These are phyloP conservation scores for Boletus sp. DNA, from an alignment of 768 basidiomycete species.

Conservation along the genomic window DNA sequence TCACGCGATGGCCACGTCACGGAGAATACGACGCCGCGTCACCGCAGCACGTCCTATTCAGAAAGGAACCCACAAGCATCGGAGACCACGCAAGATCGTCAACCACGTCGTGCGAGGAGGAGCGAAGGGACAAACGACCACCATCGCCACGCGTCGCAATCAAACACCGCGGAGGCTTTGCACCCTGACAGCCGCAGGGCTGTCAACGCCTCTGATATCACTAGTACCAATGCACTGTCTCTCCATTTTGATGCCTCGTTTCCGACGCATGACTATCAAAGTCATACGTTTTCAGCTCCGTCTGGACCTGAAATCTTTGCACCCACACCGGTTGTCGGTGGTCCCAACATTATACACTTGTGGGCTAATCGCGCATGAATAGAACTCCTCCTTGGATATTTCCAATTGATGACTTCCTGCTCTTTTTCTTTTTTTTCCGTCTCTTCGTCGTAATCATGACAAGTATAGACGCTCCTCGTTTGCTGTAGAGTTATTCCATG, in stretches of 20 bases:
- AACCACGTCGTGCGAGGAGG: conserved; percentile 24
- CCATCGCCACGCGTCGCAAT: conserved; percentile 23
- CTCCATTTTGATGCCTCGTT: conserved; percentile 37
- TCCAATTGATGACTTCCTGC: background rate
- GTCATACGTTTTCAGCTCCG: conserved; percentile 18
- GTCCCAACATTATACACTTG: conserved; percentile 34
- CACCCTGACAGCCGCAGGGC: conserved; percentile 13
- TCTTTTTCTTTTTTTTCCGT: background rate
- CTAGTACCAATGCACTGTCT: conserved; percentile 33
- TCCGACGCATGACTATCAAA: conserved; percentile 24
- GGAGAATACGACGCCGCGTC: conserved; percentile 13
- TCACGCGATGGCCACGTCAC: conserved; percentile 6
- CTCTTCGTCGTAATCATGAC: background rate
- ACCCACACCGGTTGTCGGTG: conserved; percentile 35
- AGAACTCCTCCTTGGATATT: conserved; percentile 1
- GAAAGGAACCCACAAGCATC: conserved; percentile 13
- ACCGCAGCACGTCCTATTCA: conserved; percentile 19
- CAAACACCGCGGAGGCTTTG: conserved; percentile 22
- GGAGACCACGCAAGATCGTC: conserved; percentile 17
- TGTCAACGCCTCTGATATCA: conserved; percentile 23
- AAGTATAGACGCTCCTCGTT: conserved; percentile 17
- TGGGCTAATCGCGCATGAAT: conserved; percentile 34
- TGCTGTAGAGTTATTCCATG: conserved; percentile 8
- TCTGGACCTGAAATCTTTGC: conserved; percentile 34
- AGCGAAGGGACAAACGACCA: conserved; percentile 16